Base-by-base conservation (phyloP, 108 stramenopile genomes). In the Pinguiococcus pyrenoidosus region DNA sequence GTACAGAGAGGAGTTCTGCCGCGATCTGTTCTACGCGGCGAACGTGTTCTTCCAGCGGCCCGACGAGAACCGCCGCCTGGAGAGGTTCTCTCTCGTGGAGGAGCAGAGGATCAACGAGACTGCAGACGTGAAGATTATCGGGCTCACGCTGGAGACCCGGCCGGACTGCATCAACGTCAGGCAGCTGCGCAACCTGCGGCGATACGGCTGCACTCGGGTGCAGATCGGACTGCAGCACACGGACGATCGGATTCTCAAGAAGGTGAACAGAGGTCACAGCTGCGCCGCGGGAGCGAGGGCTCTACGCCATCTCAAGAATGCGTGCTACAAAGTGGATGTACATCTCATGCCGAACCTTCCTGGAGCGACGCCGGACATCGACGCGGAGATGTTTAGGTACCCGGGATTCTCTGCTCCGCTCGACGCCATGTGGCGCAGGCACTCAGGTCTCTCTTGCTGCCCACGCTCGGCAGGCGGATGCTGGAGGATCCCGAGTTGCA, bases 191-290 rank as follows among this genome's bases (percentile, higher is more conserved):
- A 7, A 36, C 35, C 35, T 98, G 84, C 55, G 90, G 35, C 65
- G 71, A 42, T 98, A 93, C 60, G 96, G 96, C 28, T 98, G 96
- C 62, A 98, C 96, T 16, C 64, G 96, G 4, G 83, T 98, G 54
- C 89, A 98, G 59, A 92, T 98, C 56, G 96, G 96, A 2, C 87
- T 98, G 6, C 96, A 98, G 71, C 71, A 68, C 46, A 80, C 89
- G 20, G 90, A 92, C 56, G 89, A 92, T 63, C 72, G 58, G 44
- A 83, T 96, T 8, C 85, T 89, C 12, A 49, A 83, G 38, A 87
- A 92, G 55, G 90, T 89, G 41, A 96, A 88, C 72, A 82, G 93
- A 3, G 93, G 89, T 13, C 89, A 92, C 72, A 89, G 82, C 12
- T 85, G 88, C 6, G 80, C 67, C 14, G 87, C 84, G 16, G 87